Evolutionary conservation across 129 eudicot species (phyloP).

Genomic region (Cynara cardunculus): DNA sequence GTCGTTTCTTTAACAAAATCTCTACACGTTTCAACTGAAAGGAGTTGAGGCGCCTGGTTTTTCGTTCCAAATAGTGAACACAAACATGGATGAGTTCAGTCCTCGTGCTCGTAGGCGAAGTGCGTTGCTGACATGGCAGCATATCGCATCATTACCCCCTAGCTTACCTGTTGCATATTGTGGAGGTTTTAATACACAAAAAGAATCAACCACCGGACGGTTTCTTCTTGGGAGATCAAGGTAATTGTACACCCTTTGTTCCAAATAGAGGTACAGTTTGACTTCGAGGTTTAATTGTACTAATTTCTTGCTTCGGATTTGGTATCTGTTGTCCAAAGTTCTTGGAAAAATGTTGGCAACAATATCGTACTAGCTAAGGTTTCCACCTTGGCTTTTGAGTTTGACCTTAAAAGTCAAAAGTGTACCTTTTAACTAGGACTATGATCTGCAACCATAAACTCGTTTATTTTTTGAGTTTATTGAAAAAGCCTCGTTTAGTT

Average conservation of each 20-base stretch:
- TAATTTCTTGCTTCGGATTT: neutral
- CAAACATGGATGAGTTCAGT: conserved; percentile 88
- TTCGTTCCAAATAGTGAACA: conserved; percentile 90
- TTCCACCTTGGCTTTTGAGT: neutral
- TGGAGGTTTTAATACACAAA: conserved; percentile 97
- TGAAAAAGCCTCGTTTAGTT: neutral
- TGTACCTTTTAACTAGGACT: neutral
- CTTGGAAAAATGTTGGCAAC: neutral
- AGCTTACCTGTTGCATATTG: conserved; percentile 88
- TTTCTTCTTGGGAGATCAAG: conserved; percentile 98
- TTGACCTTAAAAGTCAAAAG: conserved; percentile 2
- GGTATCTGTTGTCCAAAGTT: neutral
- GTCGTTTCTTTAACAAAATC: conserved; percentile 54
- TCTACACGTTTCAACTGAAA: conserved; percentile 92
- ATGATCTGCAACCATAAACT: neutral
- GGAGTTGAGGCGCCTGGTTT: conserved; percentile 95
- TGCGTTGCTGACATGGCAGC: conserved; percentile 98
- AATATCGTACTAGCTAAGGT: neutral
- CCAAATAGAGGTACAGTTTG: neutral
- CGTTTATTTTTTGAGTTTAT: neutral
- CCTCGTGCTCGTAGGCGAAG: conserved; percentile 99
- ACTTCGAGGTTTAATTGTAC: neutral
- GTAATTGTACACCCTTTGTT: conserved; percentile 27
- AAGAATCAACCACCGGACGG: conserved; percentile 95
- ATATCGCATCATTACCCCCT: conserved; percentile 98